Evolutionary conservation across 1,284 basidiomycete genomes (phyloP).

Genomic region (Hypsizygus ulmarius): DNA sequence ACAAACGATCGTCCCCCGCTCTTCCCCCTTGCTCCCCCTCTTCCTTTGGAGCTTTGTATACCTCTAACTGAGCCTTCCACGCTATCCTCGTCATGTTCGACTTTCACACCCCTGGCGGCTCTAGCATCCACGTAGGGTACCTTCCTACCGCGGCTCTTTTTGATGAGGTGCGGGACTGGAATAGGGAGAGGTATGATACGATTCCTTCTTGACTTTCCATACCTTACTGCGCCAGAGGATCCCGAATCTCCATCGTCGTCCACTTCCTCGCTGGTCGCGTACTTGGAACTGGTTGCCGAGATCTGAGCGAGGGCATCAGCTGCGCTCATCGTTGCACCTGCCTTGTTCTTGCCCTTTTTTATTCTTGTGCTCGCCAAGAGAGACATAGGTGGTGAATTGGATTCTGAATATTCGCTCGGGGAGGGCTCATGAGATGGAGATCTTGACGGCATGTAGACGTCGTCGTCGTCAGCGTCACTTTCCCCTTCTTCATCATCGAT

Average conservation of each 20-base stretch:
- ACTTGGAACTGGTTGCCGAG: constrained; percentile 11
- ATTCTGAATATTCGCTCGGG: constrained; percentile 17
- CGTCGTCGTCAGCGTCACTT: constrained; percentile 25
- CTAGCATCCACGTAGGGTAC: constrained; percentile 51
- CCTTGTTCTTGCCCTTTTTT: constrained; percentile 8
- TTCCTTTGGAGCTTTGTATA: constrained; percentile 18
- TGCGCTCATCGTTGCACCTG: constrained; percentile 15
- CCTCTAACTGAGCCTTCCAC: constrained; percentile 11
- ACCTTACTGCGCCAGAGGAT: neutral
- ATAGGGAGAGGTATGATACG: constrained; percentile 46
- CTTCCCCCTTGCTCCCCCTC: constrained; percentile 19
- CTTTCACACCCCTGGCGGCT: constrained; percentile 25
- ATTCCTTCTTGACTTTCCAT: constrained; percentile 26
- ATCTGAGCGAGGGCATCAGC: constrained; percentile 22
- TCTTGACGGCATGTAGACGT: constrained; percentile 30
- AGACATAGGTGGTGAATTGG: constrained; percentile 2
- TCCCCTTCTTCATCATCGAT: constrained; percentile 11
- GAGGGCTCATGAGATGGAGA: constrained; percentile 20
- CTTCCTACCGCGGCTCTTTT: constrained; percentile 73
- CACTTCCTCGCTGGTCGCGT: neutral
- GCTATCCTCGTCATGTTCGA: constrained; percentile 20
- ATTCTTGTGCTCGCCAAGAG: constrained; percentile 1
- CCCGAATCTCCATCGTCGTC: constrained; percentile 11
- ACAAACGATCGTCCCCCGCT: constrained; percentile 52
- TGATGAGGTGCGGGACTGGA: constrained; percentile 70